These are phyloP conservation scores for Guadua angustifolia DNA, from an alignment of 176 grass and related monocot species.

Conservation along the genomic window DNA sequence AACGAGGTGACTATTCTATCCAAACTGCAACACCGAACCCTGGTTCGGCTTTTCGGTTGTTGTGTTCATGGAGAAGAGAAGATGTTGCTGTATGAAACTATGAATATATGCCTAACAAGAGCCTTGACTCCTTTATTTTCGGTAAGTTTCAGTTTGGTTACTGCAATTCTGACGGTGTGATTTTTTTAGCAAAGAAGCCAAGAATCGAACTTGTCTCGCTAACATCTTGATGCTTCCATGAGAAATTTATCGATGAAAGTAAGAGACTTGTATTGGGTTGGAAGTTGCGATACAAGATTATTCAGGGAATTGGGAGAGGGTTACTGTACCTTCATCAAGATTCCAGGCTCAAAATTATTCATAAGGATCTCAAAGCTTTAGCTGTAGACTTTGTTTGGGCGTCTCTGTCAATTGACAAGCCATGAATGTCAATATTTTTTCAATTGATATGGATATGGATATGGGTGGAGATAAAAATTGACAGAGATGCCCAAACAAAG, in stretches of 20 bases:
- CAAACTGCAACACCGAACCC: constrained; percentile 68
- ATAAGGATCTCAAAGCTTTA: constrained; percentile 80
- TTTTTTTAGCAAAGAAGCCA: neutral
- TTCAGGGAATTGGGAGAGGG: constrained; percentile 67
- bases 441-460: no score
- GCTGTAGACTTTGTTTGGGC: no score
- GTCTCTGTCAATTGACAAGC: no score
- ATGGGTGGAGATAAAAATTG: no score
- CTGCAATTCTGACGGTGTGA: neutral
- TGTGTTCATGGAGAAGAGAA: constrained; percentile 80
- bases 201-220: constrained; percentile 32
- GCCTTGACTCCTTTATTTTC: constrained; percentile 72
- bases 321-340: constrained; percentile 81
- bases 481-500: no score
- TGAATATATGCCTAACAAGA: constrained; percentile 87
- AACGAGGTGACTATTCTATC: constrained; percentile 72
- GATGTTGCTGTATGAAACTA: constrained; percentile 72
- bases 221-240: neutral
- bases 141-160: constrained; percentile 34
- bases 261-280: constrained; percentile 58
- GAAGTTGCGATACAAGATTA: constrained; percentile 60
- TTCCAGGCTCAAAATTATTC: constrained; percentile 75
- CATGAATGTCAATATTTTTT: no score
- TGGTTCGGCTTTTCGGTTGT: constrained; percentile 70
- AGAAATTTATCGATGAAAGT: constrained; percentile 49